Evolutionary conservation across 306 rosid genomes (phyloP).

Genomic region (Prunus davidiana): DNA sequence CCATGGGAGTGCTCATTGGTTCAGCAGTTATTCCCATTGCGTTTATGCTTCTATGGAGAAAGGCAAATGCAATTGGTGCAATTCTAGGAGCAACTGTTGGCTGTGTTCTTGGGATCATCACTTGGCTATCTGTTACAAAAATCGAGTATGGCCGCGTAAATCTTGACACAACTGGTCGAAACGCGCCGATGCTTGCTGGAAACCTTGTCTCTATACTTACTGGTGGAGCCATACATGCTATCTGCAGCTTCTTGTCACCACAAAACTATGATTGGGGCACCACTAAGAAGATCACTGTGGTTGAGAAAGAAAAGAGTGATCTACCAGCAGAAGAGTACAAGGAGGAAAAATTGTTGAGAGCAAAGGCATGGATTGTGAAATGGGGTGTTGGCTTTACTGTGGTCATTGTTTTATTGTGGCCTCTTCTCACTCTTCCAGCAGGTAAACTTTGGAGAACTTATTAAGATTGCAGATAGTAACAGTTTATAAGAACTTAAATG

Average conservation of each 20-base stretch:
- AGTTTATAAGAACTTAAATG: background rate
- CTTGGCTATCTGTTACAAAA: constrained; percentile 72
- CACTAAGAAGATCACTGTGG: constrained; percentile 68
- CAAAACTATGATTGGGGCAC: constrained; percentile 89
- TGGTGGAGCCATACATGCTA: constrained; percentile 67
- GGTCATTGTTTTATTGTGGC: constrained; percentile 81
- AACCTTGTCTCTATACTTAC: constrained; percentile 74
- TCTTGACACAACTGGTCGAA: constrained; percentile 78
- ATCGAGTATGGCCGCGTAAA: constrained; percentile 62
- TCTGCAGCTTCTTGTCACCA: constrained; percentile 66
- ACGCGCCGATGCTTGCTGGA: constrained; percentile 96
- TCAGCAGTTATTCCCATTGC: constrained; percentile 95
- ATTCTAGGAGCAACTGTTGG: constrained; percentile 70
- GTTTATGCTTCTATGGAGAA: constrained; percentile 83
- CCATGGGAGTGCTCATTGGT: constrained; percentile 87
- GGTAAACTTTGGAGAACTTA: constrained; percentile 34
- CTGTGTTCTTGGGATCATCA: constrained; percentile 67
- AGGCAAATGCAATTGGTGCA: constrained; percentile 83
- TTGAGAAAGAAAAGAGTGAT: constrained; percentile 73
- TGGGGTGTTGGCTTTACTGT: constrained; percentile 84
- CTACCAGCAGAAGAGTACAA: constrained; percentile 68
- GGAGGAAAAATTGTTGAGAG: constrained; percentile 56
- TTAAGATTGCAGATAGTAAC: too few relatives aligned
- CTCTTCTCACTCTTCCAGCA: constrained; percentile 78
- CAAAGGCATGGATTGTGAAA: constrained; percentile 76